Conservation (phyloP, 78 protist species). For the Mastigamoeba balamuthi region DNA sequence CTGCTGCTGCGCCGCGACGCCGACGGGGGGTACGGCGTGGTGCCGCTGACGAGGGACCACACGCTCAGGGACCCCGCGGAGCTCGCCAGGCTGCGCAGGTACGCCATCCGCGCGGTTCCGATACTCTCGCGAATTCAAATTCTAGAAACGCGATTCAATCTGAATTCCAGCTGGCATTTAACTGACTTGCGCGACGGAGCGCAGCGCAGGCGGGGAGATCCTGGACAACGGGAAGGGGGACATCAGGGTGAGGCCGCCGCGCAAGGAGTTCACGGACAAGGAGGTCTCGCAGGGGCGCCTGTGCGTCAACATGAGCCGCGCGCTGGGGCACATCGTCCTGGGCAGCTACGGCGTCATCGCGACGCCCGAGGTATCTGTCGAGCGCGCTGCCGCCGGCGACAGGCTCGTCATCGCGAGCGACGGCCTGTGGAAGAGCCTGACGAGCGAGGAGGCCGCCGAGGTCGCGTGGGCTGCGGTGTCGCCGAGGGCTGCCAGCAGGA, state of each 20-base stretch:
- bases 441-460: background rate
- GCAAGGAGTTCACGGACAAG: background rate
- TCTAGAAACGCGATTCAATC: background rate
- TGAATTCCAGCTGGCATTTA: background rate
- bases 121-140: background rate
- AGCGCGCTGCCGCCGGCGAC: background rate
- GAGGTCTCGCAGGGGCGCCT: background rate
- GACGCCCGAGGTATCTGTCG: background rate
- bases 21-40: background rate
- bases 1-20: background rate
- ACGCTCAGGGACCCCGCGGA: background rate
- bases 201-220: background rate
- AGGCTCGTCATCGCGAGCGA: background rate
- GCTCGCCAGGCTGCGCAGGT: background rate
- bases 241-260: background rate
- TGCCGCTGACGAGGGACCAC: background rate
- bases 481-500: too few relatives aligned
- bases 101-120: background rate
- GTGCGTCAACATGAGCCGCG: background rate
- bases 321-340: background rate
- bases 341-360: background rate
- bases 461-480: too few relatives aligned
- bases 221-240: background rate
- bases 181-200: background rate
- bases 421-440: background rate